Evolutionary conservation across 1,284 basidiomycete genomes (phyloP), one percentile per base, ranked within the genome.

Genomic region (Heterobasidion occidentale): DNA sequence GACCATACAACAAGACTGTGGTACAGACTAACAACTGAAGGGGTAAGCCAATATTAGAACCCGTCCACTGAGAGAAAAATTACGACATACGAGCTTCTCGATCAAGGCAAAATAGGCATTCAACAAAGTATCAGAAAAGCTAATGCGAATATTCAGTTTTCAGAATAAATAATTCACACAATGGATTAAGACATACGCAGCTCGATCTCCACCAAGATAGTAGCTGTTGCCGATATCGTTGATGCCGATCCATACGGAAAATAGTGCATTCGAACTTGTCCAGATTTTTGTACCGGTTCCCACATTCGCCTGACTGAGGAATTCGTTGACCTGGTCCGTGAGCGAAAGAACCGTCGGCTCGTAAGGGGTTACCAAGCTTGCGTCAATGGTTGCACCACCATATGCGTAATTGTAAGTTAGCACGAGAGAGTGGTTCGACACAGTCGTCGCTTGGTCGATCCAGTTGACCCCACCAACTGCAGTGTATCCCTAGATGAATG

Each of bases 331-430:
- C 63, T 84, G 81, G 61, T 84, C 81, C 1, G 72, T 77, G 54
- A 84, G 61, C 8, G 77, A 78, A 9, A 77, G 65, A 15, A 83
- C 76, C 1, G 74, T 77, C 3, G 80, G 71, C 46, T 67, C 63
- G 61, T 73, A 81, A 1, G 82, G 80, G 7, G 70, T 56, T 38
- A 83, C 80, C 34, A 83, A 73, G 17, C 59, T 71, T 1, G 77
- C 72, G 62, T 83, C 74, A 59, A 83, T 83, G 17, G 80, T 83
- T 15, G 81, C 81, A 17, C 81, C 81, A 42, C 81, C 80, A 60
- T 79, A 81, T 1, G 82, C 81, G 60, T 77, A 83, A 66, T 84
- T 83, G 69, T 81, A 84, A 0, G 79, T 79, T 46, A 80, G 70
- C 51, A 81, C 59, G 8, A 75, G 63, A 7, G 80, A 80, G 38